phyloP scores from a whole-genome alignment of 805 yeast genomes.

The Lipomyces mesembrius region DNA sequence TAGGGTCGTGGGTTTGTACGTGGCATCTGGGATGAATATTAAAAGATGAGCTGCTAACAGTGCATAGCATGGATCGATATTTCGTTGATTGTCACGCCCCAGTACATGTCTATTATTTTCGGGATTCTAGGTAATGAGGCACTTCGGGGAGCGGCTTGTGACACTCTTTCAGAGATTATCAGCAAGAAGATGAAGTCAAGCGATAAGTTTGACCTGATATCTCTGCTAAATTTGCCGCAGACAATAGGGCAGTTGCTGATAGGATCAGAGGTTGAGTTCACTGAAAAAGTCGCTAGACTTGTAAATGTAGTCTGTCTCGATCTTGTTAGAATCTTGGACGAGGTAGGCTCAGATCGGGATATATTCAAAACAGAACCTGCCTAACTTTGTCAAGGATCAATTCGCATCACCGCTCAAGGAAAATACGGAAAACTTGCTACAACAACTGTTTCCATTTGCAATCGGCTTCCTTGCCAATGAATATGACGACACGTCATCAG shows the following conservation, averaged over 20 bases:
- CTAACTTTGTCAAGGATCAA: constrained; percentile 44
- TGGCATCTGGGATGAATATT: neutral
- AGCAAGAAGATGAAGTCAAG: constrained; percentile 78
- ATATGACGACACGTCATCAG: constrained; percentile 85
- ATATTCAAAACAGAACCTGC: constrained; percentile 38
- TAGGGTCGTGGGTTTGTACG: constrained; percentile 77
- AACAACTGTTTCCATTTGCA: constrained; percentile 71
- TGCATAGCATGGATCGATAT: constrained; percentile 80
- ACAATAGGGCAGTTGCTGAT: constrained; percentile 51
- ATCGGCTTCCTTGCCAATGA: constrained; percentile 75
- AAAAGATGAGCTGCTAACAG: neutral
- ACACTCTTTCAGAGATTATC: constrained; percentile 65
- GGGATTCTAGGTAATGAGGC: constrained; percentile 55
- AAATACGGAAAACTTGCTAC: constrained; percentile 44
- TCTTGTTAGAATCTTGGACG: constrained; percentile 67
- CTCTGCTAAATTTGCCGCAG: constrained; percentile 67
- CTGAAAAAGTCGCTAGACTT: constrained; percentile 76
- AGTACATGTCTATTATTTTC: constrained; percentile 62
- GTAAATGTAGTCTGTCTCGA: constrained; percentile 77
- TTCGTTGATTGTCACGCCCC: constrained; percentile 65
- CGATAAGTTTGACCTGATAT: constrained; percentile 69
- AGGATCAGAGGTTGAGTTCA: constrained; percentile 62
- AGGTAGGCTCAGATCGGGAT: constrained; percentile 38
- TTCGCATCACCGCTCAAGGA: constrained; percentile 32
- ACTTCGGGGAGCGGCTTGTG: constrained; percentile 59